Evolutionary conservation across 129 eudicot species (phyloP).

Genomic region (Pulicaria dysenterica): DNA sequence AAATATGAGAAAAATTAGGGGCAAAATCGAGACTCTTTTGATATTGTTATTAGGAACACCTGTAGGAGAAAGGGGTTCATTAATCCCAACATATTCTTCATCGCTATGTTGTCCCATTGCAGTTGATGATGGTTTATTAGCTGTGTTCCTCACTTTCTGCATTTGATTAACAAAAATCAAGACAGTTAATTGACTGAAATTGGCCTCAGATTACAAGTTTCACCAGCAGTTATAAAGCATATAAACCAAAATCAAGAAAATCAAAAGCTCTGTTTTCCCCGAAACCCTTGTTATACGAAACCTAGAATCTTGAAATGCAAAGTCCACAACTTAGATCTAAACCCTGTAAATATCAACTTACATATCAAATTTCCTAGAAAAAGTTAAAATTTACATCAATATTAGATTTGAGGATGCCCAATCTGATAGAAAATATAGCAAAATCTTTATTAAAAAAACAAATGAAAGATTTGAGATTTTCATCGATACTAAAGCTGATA

Average conservation of each 20-base stretch:
- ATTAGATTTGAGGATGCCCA: too few relatives aligned
- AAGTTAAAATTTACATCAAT: neutral
- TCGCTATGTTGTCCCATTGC: constrained; percentile 54
- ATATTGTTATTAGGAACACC: constrained; percentile 26
- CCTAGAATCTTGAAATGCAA: constrained; percentile 9
- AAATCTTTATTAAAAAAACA: too few relatives aligned
- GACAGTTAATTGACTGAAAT: neutral
- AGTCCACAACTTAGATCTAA: neutral
- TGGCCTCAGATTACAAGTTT: neutral
- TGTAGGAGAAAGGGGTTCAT: constrained; percentile 50
- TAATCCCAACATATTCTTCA: constrained; percentile 48
- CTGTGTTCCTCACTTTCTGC: constrained; percentile 57
- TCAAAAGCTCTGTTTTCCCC: neutral
- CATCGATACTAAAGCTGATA: constrained; percentile 1
- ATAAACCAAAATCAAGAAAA: neutral
- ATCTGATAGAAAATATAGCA: too few relatives aligned
- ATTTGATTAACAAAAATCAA: constrained; percentile 9
- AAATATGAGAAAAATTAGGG: constrained; percentile 74
- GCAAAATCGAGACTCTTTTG: constrained; percentile 50
- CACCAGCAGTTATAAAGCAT: constrained; percentile 5
- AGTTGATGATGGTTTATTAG: constrained; percentile 35
- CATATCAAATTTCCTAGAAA: neutral
- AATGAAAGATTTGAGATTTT: neutral
- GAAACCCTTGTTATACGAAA: constrained; percentile 4
- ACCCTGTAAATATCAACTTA: neutral